Evolutionary conservation across 2,329 filamentous ascomycete genomes (phyloP), one percentile per base, ranked within the genome.

Genomic region (Arthroderma uncinatum): DNA sequence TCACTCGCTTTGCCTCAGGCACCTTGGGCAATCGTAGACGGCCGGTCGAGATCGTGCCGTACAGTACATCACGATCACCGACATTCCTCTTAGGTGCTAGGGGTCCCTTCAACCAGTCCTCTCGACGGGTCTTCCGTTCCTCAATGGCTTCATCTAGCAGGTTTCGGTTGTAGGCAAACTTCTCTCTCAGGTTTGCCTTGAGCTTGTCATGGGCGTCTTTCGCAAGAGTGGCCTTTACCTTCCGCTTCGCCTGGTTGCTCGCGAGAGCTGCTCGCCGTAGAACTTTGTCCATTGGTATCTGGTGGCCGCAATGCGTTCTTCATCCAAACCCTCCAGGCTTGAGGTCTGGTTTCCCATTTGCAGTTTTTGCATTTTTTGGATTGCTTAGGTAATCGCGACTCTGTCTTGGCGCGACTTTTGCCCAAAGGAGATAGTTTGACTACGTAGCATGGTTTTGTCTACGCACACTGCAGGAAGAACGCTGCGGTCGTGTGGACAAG

Each of bases 101-200:
- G 7, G 87, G 81, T 0, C 91, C 92, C 62, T 89, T 73, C 61
- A 85, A 76, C 82, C 87, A 95, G 70, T 92, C 85, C 68, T 95
- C 86, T 60, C 79, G 80, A 55, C 86, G 80, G 53, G 79, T 77
- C 62, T 75, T 68, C 56, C 81, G 79, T 44, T 81, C 82, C 14
- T 68, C 65, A 61, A 74, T 73, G 59, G 79, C 64, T 58, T 68
- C 66, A 58, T 72, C 65, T 57, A 72, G 60, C 59, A 71, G 58
- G 52, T 64, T 60, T 58, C 66, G 67, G 61, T 72, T 66, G 59
- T 64, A 66, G 40, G 64, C 63, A 63, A 62, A 72, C 59, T 55
- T 63, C 53, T 62, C 61, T 59, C 60, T 69, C 59, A 64, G 66
- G 55, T 44, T 61, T 53, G 57, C 68, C 58, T 63, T 71, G 61